A percentile compares a stretch with the other conserved stretches of the same genome.
Conservation (phyloP, 2,329 filamentous ascomycete genomes). For the Aspergillus nomiae region DNA sequence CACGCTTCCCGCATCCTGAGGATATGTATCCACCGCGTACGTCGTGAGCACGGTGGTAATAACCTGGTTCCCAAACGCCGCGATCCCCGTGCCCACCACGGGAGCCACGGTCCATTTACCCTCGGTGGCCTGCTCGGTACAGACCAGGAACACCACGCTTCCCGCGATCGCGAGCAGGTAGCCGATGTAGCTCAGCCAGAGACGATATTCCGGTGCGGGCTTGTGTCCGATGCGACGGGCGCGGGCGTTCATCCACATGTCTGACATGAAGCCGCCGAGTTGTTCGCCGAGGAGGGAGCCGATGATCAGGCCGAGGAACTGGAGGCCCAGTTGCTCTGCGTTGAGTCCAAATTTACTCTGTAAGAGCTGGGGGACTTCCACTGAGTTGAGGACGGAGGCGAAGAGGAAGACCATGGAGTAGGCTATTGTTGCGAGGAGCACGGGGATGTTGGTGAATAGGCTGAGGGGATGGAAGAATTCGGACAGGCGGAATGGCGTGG, state of each 20-base stretch:
- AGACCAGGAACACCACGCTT: constrained; percentile 58
- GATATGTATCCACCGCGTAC: constrained; percentile 60
- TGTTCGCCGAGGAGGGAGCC: constrained; percentile 62
- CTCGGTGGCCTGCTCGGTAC: constrained; percentile 47
- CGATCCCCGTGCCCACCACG: constrained; percentile 56
- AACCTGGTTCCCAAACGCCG: constrained; percentile 61
- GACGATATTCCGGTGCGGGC: constrained; percentile 54
- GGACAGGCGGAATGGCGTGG: constrained; percentile 46
- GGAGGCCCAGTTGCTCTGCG: constrained; percentile 59
- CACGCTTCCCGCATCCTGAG: constrained; percentile 55
- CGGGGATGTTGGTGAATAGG: constrained; percentile 49
- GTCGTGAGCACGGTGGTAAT: constrained; percentile 64
- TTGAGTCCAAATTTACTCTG: constrained; percentile 59
- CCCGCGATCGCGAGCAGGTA: constrained; percentile 56
- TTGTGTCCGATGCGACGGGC: constrained; percentile 36
- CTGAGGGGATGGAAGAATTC: constrained; percentile 57
- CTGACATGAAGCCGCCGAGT: constrained; percentile 56
- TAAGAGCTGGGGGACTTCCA: constrained; percentile 63
- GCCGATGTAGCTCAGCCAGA: constrained; percentile 61
- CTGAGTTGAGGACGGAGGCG: constrained; percentile 54
- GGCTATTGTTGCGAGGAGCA: constrained; percentile 54
- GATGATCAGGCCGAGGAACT: constrained; percentile 60
- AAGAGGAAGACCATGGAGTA: constrained; percentile 63
- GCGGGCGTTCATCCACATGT: constrained; percentile 57
- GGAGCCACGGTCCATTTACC: constrained; percentile 59